Conservation (phyloP, 495 filamentous ascomycete species). For the Tuber borchii region DNA sequence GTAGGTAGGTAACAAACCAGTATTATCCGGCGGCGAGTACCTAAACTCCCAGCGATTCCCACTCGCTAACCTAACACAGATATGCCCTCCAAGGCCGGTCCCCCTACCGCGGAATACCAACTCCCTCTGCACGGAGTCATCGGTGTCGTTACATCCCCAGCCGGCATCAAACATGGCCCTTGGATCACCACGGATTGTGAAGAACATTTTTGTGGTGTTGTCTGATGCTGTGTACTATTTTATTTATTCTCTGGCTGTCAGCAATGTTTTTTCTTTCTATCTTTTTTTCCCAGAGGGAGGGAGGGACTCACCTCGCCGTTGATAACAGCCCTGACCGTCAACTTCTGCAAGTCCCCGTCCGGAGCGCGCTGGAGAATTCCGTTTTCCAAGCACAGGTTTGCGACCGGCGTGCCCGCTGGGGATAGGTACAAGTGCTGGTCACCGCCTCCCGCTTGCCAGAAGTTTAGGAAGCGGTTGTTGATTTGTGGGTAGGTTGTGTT, state of each 20-base stretch:
- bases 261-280: not conserved
- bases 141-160: constrained; percentile 51
- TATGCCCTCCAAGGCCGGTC: constrained; percentile 24
- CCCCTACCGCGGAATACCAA: constrained; percentile 35
- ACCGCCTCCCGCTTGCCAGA: constrained; percentile 48
- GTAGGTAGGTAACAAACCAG: constrained; percentile 14
- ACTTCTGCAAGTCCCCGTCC: constrained; percentile 41
- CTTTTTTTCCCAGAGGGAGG: not conserved
- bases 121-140: constrained; percentile 47
- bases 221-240: constrained; percentile 49
- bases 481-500: constrained; percentile 48
- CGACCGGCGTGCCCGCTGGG: constrained; percentile 48
- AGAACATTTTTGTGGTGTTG: constrained; percentile 54
- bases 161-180: constrained; percentile 48
- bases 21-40: constrained; percentile 31
- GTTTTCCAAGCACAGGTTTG: constrained; percentile 47
- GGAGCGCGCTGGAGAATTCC: constrained; percentile 44
- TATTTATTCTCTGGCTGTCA: not conserved
- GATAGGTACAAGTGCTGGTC: constrained; percentile 49
- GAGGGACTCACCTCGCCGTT: constrained; percentile 63
- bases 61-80: constrained; percentile 37
- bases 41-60: constrained; percentile 39
- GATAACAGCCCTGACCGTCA: constrained; percentile 48
- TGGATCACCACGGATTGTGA: constrained; percentile 50
- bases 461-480: constrained; percentile 50